Percentiles rank a stretch among this genome's conserved stretches.
phyloP scores from a whole-genome alignment of 2,329 filamentous ascomycete genomes.

The Aspergillus glaucus region DNA sequence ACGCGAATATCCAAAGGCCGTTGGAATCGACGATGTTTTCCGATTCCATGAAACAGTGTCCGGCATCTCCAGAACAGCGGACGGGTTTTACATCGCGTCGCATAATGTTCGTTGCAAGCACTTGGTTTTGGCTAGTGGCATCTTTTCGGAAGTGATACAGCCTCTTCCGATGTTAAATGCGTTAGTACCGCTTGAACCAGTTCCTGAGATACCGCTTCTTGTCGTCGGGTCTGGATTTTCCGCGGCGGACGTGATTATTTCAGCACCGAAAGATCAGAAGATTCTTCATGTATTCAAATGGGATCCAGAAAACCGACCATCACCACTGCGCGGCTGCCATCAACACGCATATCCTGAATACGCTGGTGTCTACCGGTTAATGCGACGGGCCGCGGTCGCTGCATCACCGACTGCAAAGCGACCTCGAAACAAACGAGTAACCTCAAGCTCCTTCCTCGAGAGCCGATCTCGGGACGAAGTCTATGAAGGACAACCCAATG shows the following conservation, averaged over 20 bases:
- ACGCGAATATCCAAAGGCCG: slow-evolving; percentile 47
- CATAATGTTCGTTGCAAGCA: slow-evolving; percentile 50
- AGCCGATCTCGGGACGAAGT: slow-evolving; percentile 44
- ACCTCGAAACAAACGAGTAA: slow-evolving; percentile 24
- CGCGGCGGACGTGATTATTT: slow-evolving; percentile 56
- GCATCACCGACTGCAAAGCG: slow-evolving; percentile 16
- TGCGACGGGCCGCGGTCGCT: slow-evolving; percentile 47
- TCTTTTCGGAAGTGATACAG: slow-evolving; percentile 50
- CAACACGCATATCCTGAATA: slow-evolving; percentile 58
- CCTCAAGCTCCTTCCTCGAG: slow-evolving; percentile 42
- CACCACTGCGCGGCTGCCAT: slow-evolving; percentile 54
- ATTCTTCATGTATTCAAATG: slow-evolving; percentile 58
- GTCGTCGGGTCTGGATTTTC: slow-evolving; percentile 58
- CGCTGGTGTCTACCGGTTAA: slow-evolving; percentile 53
- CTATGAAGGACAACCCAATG: slow-evolving; percentile 53
- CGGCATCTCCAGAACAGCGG: slow-evolving; percentile 38
- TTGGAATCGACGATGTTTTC: slow-evolving; percentile 46
- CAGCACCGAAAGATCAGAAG: slow-evolving; percentile 43
- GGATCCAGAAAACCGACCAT: slow-evolving; percentile 50
- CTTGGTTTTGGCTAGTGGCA: slow-evolving; percentile 54
- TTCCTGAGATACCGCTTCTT: slow-evolving; percentile 39
- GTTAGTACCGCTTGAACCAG: slow-evolving; percentile 30
- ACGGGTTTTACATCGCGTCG: slow-evolving; percentile 47
- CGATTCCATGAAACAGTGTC: slow-evolving; percentile 37
- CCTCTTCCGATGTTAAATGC: slow-evolving; percentile 46